Evolutionary conservation across 495 filamentous ascomycete genomes (phyloP), one percentile per base, ranked within the genome.

Genomic region (Hypoxylon perforatum): DNA sequence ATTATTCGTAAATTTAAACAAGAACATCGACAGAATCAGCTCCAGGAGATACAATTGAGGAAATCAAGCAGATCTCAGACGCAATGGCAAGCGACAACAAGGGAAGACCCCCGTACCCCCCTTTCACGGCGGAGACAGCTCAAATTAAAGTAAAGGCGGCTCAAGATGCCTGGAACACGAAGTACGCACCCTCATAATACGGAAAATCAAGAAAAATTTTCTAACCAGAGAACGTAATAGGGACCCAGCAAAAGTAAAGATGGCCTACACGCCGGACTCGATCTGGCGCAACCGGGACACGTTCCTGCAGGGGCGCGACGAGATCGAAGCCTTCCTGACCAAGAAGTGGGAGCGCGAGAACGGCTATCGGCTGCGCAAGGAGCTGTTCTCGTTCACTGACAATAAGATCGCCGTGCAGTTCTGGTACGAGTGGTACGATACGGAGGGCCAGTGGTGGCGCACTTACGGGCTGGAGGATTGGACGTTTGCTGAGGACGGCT

Each of bases 391-490:
- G 10, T 91, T 91, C 67, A 81, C 80, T 0, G 87, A 85, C 49
- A 84, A 92, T 72, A 58, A 84, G 77, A 96, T 94, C 68, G 92
- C 91, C 1, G 92, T 95, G 39, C 91, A 96, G 76, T 96, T 96
- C 75, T 96, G 92, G 92, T 96, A 96, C 63, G 93, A 97, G 75
- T 96, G 86, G 77, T 85, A 87, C 54, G 92, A 96, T 70, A 77
- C 75, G 5, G 61, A 83, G 0, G 90, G 92, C 70, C 88, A 91
- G 69, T 97, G 92, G 93, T 96, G 91, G 85, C 84, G 93, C 15
- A 94, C 91, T 42, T 96, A 96, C 74, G 93, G 94, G 0, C 82
- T 96, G 21, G 92, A 97, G 78, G 91, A 97, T 72, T 97, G 92
- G 94, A 97, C 93, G 0, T 97, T 93, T 78, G 90, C 88, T 1